Conservation (phyloP, 1,139 yeast genomes). For the Pneumocystis oryctolagi region DNA sequence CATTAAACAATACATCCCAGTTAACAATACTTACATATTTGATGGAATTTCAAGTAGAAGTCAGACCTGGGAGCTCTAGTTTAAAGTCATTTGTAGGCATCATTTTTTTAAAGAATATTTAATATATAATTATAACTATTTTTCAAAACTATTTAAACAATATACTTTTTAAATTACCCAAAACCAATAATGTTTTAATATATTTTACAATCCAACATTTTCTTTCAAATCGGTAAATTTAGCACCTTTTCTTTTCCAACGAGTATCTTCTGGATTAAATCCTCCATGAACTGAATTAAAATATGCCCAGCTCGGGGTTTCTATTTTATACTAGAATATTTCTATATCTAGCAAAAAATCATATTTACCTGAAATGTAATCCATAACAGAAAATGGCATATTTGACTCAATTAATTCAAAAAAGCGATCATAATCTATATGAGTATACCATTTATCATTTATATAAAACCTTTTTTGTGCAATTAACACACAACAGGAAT, state of each 20-base stretch:
- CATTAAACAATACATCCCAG: conserved; percentile 59
- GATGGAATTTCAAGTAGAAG: conserved; percentile 49
- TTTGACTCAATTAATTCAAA: conserved; percentile 50
- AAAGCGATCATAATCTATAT: conserved; percentile 66
- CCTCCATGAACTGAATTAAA: conserved; percentile 68
- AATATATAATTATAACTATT: background rate
- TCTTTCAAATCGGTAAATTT: conserved; percentile 22
- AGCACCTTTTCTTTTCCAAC: conserved; percentile 39
- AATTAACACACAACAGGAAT: conserved; percentile 77
- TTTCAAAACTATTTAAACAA: background rate
- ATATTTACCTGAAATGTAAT: conserved; percentile 37
- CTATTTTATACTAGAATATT: background rate
- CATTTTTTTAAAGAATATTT: background rate
- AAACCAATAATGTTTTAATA: background rate
- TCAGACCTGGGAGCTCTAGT: conserved; percentile 35
- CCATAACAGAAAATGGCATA: conserved; percentile 56
- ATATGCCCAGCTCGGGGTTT: conserved; percentile 46
- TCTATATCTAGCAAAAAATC: background rate
- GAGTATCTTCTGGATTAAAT: conserved; percentile 71
- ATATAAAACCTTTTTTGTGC: conserved; percentile 62
- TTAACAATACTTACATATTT: conserved; percentile 49
- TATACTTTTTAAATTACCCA: background rate
- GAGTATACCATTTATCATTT: conserved; percentile 72
- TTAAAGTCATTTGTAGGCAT: background rate
- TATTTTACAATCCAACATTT: background rate